A percentile compares a stretch with the other conserved stretches of the same genome.
Evolutionary conservation across 1,139 yeast genomes (phyloP).

Genomic region (Candida smagusa): DNA sequence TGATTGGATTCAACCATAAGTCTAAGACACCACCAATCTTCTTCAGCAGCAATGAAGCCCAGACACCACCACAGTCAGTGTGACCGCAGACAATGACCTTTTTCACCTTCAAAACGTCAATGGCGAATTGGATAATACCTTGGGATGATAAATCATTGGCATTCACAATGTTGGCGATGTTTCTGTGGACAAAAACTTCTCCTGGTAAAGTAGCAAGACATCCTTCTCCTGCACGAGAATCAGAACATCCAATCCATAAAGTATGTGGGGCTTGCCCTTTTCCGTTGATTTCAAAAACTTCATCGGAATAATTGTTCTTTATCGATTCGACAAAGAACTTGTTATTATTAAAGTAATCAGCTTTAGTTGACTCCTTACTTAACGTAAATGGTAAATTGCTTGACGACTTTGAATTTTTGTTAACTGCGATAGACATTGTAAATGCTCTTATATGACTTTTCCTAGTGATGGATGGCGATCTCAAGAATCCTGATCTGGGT

Average conservation of each 20-base stretch:
- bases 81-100: slow-evolving; percentile 95
- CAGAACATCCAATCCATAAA: slow-evolving; percentile 94
- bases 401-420: slow-evolving; percentile 1
- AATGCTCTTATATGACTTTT: background rate
- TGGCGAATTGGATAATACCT: slow-evolving; percentile 87
- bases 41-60: slow-evolving; percentile 75
- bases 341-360: slow-evolving; percentile 69
- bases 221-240: slow-evolving; percentile 83
- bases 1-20: slow-evolving; percentile 72
- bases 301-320: slow-evolving; percentile 55
- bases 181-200: slow-evolving; percentile 89
- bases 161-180: slow-evolving; percentile 79
- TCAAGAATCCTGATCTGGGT: background rate
- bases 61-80: slow-evolving; percentile 94
- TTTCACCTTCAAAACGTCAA: slow-evolving; percentile 78
- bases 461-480: background rate
- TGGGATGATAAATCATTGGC: slow-evolving; percentile 73
- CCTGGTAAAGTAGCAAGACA: slow-evolving; percentile 86
- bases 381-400: slow-evolving; percentile 52
- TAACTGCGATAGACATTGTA: slow-evolving; percentile 3
- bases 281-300: slow-evolving; percentile 65
- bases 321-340: slow-evolving; percentile 62
- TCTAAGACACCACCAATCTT: slow-evolving; percentile 74
- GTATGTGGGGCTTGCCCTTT: slow-evolving; percentile 93
- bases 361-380: slow-evolving; percentile 52